Conservation (phyloP, 2,329 filamentous ascomycete genomes). For the Aspergillus terreus region DNA sequence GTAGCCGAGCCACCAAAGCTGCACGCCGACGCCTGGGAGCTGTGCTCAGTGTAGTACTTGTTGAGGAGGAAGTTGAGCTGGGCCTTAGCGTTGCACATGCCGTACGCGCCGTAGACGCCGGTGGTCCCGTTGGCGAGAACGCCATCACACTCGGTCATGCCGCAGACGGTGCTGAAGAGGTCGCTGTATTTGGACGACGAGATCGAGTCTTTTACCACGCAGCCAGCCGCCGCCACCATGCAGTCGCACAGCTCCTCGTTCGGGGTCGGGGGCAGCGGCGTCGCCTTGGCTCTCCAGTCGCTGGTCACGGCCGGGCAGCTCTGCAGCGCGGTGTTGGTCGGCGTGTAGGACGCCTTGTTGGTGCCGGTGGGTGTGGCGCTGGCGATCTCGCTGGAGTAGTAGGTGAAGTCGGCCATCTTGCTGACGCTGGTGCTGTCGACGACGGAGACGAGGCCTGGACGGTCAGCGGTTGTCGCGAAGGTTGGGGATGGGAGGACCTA, state of each 20-base stretch:
- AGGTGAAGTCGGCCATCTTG: slow-evolving; percentile 69
- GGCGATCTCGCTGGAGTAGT: slow-evolving; percentile 65
- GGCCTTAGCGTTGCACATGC: slow-evolving; percentile 42
- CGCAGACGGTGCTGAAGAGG: slow-evolving; percentile 58
- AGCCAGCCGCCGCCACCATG: slow-evolving; percentile 70
- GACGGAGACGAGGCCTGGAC: slow-evolving; percentile 44
- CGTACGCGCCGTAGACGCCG: slow-evolving; percentile 45
- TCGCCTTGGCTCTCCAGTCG: slow-evolving; percentile 63
- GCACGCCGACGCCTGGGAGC: slow-evolving; percentile 36
- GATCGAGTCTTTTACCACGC: slow-evolving; percentile 55
- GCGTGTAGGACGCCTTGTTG: slow-evolving; percentile 63
- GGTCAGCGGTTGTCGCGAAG: neutral
- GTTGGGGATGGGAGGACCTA: slow-evolving; percentile 28
- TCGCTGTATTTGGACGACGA: slow-evolving; percentile 27
- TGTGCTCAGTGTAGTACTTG: slow-evolving; percentile 42
- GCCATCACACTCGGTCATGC: slow-evolving; percentile 37
- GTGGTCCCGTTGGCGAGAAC: slow-evolving; percentile 37
- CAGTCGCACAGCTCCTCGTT: slow-evolving; percentile 75
- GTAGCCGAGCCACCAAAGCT: slow-evolving; percentile 41
- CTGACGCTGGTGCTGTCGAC: slow-evolving; percentile 62
- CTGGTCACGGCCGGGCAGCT: slow-evolving; percentile 64
- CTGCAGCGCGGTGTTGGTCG: slow-evolving; percentile 65
- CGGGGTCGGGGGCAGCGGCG: slow-evolving; percentile 72
- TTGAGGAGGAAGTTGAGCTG: slow-evolving; percentile 44
- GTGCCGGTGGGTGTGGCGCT: slow-evolving; percentile 63